Evolutionary conservation across 805 yeast genomes (phyloP), one percentile per base, ranked within the genome.

Genomic region (Yamadazyma laniorum): DNA sequence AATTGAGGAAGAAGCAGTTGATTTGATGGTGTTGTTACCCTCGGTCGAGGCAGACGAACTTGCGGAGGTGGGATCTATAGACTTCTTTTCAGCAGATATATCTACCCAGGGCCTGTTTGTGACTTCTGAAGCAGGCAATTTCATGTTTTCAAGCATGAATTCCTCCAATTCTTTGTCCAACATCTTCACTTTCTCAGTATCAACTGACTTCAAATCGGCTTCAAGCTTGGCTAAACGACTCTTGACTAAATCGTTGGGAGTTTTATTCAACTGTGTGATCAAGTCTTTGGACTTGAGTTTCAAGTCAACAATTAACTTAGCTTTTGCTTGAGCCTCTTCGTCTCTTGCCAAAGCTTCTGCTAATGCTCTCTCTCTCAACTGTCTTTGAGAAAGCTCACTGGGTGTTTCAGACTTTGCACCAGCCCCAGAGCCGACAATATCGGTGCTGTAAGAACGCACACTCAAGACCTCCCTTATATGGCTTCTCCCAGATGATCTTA

Each of bases 301-400:
- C 39, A 63, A 53, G 42, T 65, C 65, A 15, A 67, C 52, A 29
- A 67, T 47, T 15, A 58, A 55, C 40, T 63, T 63, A 27, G 63
- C 60, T 35, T 47, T 59, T 13, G 62, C 59, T 25, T 56, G 47
- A n/a, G 60, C 63, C 42, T 62, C 71, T 52, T 66, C 71, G 39
- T 67, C 74, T 40, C 56, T 53, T 6, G 72, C 71, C n/a, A 65
- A 51, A 1, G 72, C 71, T 42, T 65, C 71, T 2, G 70, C 68
- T 31, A 67, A 44, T n/a, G 67, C 69, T 39, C 49, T 55, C 42
- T 67, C 72, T 46, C 72, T 61, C 26, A 60, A 42, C 16, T 27
- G 16, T 5, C 29, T 27, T 27, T 27, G 23, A 6, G 23, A 21
- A 9, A 21, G 23, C 23, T 21, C 23, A n/a, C n/a, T n/a, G 29